Base-by-base conservation (phyloP, 805 yeast genomes). In the Barnettozyma californica region DNA sequence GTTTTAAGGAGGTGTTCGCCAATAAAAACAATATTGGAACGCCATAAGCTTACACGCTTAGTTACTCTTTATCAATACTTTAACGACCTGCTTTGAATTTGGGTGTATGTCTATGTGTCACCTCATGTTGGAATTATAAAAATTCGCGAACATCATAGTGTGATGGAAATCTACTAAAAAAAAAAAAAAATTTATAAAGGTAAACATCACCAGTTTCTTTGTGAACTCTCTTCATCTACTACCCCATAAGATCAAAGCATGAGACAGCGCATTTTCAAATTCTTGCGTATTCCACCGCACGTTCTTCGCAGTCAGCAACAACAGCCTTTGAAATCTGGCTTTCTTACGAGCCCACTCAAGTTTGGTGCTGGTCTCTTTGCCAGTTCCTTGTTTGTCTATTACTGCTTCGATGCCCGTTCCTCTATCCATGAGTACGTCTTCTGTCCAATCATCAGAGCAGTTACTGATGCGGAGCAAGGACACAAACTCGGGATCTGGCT, bases 381-480 rank as follows among this genome's bases (percentile, higher is more conserved):
- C 18, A 55, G 61, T 20, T 67, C 71, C 43, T 53, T 71, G 2
- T 84, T 82, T 16, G 61, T 70, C 8, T 74, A 75, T 53, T 87
- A 85, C 59, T 66, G 73, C 18, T 69, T 80, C 46, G 96, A 91
- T 67, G 83, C 97, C 9, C 74, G 95, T 51, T 83, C 97, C 1
- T 84, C 87, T 2, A 69, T 87, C 33, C 91, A 90, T 59, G 94
- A 92, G 64, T 87, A 85, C 60, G 72, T 87, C 1, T 68, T 83
- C 46, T 83, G 95, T 68, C 98, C 98, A 1, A 42, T 84, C 10
- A 75, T 87, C 43, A 77, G 97, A 49, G 61, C 72, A 19, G 51
- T 76, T 7, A 81, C 91, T 2, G 87, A 82, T 63, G 96, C 91
- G n/a, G 98, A 92, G 67, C 70, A 76, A 11, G 94, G 96, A 20